Conservation (phyloP, 2,329 filamentous ascomycete species). For the Botryotinia narcissicola region DNA sequence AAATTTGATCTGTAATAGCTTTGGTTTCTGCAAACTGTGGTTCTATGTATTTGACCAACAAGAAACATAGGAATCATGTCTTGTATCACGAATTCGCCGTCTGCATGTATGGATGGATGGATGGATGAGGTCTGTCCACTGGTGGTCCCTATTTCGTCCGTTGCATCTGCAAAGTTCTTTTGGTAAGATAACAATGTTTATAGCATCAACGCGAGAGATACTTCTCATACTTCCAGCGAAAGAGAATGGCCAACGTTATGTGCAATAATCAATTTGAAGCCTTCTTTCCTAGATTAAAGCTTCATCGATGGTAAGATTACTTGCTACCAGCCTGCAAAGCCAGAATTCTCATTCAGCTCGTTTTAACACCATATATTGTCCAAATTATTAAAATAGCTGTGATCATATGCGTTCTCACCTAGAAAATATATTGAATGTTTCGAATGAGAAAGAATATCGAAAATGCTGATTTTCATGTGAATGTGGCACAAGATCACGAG, state of each 20-base stretch:
- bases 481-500: constrained; percentile 5
- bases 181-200: not conserved
- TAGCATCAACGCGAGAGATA: not conserved
- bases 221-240: not conserved
- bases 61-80: not conserved
- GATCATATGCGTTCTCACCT: not conserved
- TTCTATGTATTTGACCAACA: not conserved
- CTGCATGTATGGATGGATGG: not conserved
- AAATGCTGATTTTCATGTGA: not conserved
- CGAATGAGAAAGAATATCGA: not conserved
- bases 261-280: not conserved
- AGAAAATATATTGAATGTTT: not conserved
- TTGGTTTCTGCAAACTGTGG: not conserved
- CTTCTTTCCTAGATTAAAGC: not conserved
- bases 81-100: not conserved
- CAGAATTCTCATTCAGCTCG: not conserved
- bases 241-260: not conserved
- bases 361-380: not conserved
- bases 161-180: not conserved
- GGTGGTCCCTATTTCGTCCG: not conserved
- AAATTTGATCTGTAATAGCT: not conserved
- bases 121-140: not conserved
- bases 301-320: not conserved
- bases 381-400: not conserved
- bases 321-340: not conserved